Evolutionary conservation across 176 grass and related monocot species (phyloP).

Genomic region (Alopecurus myosuroides): DNA sequence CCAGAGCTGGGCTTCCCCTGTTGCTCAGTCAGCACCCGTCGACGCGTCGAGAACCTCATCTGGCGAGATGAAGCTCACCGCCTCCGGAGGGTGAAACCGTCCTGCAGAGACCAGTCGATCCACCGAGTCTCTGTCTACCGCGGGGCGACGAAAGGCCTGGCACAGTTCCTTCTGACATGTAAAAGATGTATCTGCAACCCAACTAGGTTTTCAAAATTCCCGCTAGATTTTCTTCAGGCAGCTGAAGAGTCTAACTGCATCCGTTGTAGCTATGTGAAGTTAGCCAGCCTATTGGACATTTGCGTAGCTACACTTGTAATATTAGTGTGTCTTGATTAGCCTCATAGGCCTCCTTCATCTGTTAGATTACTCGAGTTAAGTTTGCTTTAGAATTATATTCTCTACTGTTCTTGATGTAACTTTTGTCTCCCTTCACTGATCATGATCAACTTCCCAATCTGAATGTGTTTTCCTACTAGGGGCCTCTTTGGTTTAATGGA

Average conservation of each 20-base stretch:
- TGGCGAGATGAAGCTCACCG: constrained; percentile 48
- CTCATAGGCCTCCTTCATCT: constrained; percentile 9
- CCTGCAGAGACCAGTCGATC: not conserved
- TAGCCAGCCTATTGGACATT: constrained; percentile 2
- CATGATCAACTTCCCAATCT: not conserved
- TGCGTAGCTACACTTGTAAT: constrained; percentile 36
- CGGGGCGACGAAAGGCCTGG: not conserved
- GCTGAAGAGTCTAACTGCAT: constrained; percentile 39
- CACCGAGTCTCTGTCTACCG: not conserved
- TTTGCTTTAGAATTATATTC: constrained; percentile 10
- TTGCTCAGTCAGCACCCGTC: constrained; percentile 27
- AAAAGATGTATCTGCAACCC: constrained; percentile 24
- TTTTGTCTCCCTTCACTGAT: not conserved
- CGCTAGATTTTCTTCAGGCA: constrained; percentile 36
- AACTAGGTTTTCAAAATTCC: constrained; percentile 19
- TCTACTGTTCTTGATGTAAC: not conserved
- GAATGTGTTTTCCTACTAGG: not conserved
- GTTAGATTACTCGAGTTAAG: constrained; percentile 16
- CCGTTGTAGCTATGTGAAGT: constrained; percentile 22
- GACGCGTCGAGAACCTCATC: constrained; percentile 32
- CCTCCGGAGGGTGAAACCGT: constrained; percentile 36
- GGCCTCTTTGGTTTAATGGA: not conserved
- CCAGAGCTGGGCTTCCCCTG: constrained; percentile 60
- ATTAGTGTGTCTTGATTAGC: not conserved
- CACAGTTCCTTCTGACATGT: constrained; percentile 41